Evolutionary conservation across 257 asterid genomes (phyloP).

Genomic region (Jaltomata sinuosa): DNA sequence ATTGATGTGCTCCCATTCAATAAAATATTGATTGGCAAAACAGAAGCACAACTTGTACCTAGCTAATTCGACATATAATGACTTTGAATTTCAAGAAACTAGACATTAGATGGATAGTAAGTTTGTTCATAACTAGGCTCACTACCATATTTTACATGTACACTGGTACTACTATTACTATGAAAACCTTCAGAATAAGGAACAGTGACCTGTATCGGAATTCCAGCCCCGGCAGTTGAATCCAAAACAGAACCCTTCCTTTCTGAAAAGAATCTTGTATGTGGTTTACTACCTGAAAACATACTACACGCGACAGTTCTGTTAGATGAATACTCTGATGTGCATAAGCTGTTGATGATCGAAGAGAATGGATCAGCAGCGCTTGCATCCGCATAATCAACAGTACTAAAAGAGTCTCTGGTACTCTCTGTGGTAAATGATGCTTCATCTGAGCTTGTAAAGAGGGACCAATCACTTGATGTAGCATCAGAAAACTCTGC

Average conservation of each 20-base stretch:
- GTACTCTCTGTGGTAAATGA: constrained; percentile 85
- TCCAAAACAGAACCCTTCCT: constrained; percentile 29
- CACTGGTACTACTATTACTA: constrained; percentile 1
- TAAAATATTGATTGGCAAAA: constrained; percentile 22
- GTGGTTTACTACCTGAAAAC: constrained; percentile 29
- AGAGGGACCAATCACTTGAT: constrained; percentile 61
- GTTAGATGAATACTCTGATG: constrained; percentile 28
- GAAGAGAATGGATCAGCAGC: constrained; percentile 37
- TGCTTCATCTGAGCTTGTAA: constrained; percentile 77
- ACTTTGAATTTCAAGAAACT: constrained; percentile 15
- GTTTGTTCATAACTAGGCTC: constrained; percentile 13
- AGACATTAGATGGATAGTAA: constrained; percentile 13
- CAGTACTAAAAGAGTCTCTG: constrained; percentile 68
- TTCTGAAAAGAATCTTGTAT: constrained; percentile 37
- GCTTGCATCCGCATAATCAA: constrained; percentile 37
- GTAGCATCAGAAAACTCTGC: constrained; percentile 46
- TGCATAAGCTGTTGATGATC: constrained; percentile 34
- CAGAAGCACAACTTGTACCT: constrained; percentile 26
- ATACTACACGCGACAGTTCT: constrained; percentile 37
- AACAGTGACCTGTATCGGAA: neutral
- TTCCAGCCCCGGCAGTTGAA: constrained; percentile 5
- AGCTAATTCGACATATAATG: constrained; percentile 14
- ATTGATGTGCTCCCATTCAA: constrained; percentile 23
- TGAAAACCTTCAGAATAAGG: constrained; percentile 5
- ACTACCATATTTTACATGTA: constrained; percentile 29